Evolutionary conservation across 208 protist genomes (phyloP).

Genomic region (Trichomonas vaginalis): DNA sequence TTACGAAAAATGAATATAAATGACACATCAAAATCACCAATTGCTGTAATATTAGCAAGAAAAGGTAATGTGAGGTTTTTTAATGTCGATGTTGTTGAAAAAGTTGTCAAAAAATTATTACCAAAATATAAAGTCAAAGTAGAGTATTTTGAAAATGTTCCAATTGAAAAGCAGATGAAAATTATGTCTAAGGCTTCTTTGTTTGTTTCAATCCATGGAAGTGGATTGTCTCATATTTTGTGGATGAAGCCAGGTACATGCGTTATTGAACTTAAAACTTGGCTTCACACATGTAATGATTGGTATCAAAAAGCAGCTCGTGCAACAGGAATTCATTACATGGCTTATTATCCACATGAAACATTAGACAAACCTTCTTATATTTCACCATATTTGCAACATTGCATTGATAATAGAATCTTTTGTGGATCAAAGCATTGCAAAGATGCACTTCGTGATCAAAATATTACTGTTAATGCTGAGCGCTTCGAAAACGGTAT

Average conservation of each 20-base stretch:
- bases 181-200: not conserved
- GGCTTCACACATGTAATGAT: not conserved
- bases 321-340: not conserved
- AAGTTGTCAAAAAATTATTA: not conserved
- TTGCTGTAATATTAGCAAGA: not conserved
- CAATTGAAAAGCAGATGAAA: not conserved
- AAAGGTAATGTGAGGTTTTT: not conserved
- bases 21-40: not conserved
- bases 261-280: not conserved
- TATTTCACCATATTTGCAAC: not conserved
- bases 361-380: not conserved
- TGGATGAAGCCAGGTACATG: not conserved
- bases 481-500: not conserved
- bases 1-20: not conserved
- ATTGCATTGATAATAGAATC: not conserved
- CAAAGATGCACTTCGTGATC: not conserved
- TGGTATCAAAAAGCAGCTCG: not conserved
- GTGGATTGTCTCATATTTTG: not conserved
- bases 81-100: not conserved
- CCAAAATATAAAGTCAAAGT: not conserved
- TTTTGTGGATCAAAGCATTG: not conserved
- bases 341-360: not conserved
- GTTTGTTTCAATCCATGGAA: not conserved
- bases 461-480: not conserved
- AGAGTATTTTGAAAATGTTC: not conserved